Base-by-base conservation (phyloP, 805 yeast species). In the Candida boleticola region DNA sequence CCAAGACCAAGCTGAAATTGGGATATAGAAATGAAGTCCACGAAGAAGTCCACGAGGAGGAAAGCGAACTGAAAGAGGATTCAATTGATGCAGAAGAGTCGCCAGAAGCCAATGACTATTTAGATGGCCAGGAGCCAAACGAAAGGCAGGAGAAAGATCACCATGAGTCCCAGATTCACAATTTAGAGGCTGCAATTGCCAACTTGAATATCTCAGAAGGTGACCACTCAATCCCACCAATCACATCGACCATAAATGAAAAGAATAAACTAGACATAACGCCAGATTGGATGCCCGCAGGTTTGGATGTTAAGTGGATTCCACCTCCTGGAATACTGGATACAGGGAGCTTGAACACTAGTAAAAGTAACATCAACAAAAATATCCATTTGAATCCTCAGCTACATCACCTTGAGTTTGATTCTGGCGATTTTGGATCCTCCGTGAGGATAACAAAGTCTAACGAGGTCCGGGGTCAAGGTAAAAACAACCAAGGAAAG, bases 201-300 rank as follows among this genome's bases (percentile, higher is more conserved):
- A 17, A 20, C 23, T 16, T 2, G 18, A 20, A 16, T 3, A 25
- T 26, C 20, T 17, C 35, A 5, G 35, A 31, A 13, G 16, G n/a
- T 7, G 31, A 29, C 17, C 31, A n/a, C 31, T 13, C 17, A 9
- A 11, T 19, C 5, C 35, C 25, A 14, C 32, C 25, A 25, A 21
- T 16, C 37, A 58, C 65, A 1, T 61, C 64, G 19, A 60, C 67
- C 7, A 37, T 60, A 27, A 44, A 48, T 19, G 47, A 31, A 5
- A 33, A 18, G 29, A 37, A 17, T 14, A 32, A 13, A 5, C 25
- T 23, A 19, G 43, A 47, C 26, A 33, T 44, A 3, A 68, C 74
- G 3, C 73, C 73, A 0, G 62, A 60, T 27, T 69, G 74, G 75
- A 69, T 70, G 73, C 74, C 74, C 0, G 44, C 60, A 10, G 71